Base-by-base conservation (phyloP, 2,329 filamentous ascomycete species). In the Fusarium stilboides region DNA sequence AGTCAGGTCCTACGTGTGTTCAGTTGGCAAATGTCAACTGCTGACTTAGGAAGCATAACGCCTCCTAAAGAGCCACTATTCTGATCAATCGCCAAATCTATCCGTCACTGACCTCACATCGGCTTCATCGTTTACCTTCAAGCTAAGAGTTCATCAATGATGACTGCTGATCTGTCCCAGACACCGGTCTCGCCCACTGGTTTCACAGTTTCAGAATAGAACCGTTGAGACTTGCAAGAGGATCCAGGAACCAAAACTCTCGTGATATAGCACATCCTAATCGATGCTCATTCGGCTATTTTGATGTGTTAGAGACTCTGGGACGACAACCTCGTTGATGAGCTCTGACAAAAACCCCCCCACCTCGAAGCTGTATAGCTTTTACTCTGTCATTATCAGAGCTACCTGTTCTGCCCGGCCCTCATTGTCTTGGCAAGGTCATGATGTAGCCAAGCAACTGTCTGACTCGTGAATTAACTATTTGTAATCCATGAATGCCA, bases 171-270 rank as follows among this genome's bases (percentile, higher is more conserved):
- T n/a, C 39, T 22, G n/a, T 17, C 36, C 13, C 28, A 39, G 12
- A 13, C 43, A 34, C 39, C 42, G 14, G 53, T 36, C 45, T 47
- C 19, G 49, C 24, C 37, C 13, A 49, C 49, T 22, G 28, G 40
- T 9, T 24, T 49, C 34, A 7, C 28, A 52, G 59, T 51, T 59
- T 65, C 43, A 53, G 34, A 42, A 17, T 24, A 34, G 17, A 52
- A 52, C 65, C 65, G 65, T 65, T 68, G 49, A 47, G 43, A 20
- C 44, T 61, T 17, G 24, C 28, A 36, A 64, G 42, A 65, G n/a
- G 39, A 53, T 60, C 43, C 42, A 69, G 53, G 65, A 69, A 69
- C 65, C 60, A 49, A 62, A 62, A 62, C 51, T 61, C 40, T 65
- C 31, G 15, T 51, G 7, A 36, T 42, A 6, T 42, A 14, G 22